Base-by-base conservation (phyloP, 495 filamentous ascomycete genomes). In the Penicillium riverlandense region DNA sequence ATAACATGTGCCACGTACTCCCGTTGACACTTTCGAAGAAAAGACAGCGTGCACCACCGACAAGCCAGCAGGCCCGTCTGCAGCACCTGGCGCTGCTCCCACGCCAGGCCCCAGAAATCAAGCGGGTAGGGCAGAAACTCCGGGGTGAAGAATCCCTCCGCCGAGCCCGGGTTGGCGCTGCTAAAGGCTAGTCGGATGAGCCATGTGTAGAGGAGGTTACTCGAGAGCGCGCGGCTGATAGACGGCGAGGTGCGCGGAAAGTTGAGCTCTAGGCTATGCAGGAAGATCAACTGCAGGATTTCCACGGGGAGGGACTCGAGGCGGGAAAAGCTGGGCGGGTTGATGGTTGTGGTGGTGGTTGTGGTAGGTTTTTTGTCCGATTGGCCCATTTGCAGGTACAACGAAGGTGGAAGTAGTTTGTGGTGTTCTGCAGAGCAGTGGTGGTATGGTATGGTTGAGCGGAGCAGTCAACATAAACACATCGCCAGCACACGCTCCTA, bases 281-380 rank as follows among this genome's bases (percentile, higher is more conserved):
- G 58, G 51, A 78, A 79, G 37, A 80, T 74, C 30, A 55, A 54
- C 51, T 78, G 63, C 8, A 81, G 42, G 15, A 81, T 54, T 50
- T 81, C 77, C 8, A 63, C 65, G 8, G 76, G 77, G 2, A 81
- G 59, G 22, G 48, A 49, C 48, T 81, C 77, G 4, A 81, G 63
- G 34, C 40, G 55, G 29, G 69, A 70, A 49, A 40, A 54, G 42
- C 29, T 43, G 43, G 40, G 47, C 40, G 22, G 37, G 31, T 27
- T 22, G 22, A 4, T 22, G 22, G 22, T 22, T 2, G 4, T 22
- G 22, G 13, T 22, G 22, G 22, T 22, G 22, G 22, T 22, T 2
- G 4, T 22, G 22, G 22, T 22, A 4, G 0, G 22, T 22, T 22
- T 22, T 3, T 2, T 22, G 22, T 22, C 22, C 22, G 22, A 22